phyloP scores from a whole-genome alignment of 495 filamentous ascomycete species.

The Coniosporium apollinis region DNA sequence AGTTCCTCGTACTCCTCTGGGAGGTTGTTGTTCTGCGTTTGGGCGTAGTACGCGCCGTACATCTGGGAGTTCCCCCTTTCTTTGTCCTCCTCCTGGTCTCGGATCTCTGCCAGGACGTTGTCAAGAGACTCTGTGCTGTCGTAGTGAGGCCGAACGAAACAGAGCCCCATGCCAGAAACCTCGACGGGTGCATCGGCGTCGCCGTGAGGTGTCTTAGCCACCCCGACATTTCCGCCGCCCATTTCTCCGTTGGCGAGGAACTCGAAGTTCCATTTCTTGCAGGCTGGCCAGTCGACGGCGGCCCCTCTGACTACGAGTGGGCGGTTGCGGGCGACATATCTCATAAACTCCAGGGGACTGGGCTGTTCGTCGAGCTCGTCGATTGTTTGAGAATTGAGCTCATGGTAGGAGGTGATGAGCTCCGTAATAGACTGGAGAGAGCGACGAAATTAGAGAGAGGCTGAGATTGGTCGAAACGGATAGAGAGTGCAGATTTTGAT shows the following conservation, averaged over 20 bases:
- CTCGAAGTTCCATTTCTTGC: slow-evolving; percentile 37
- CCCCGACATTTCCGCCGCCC: slow-evolving; percentile 36
- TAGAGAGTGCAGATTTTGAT: no score
- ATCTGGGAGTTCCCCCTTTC: not conserved
- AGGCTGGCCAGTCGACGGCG: slow-evolving; percentile 40
- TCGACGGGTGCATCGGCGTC: slow-evolving; percentile 44
- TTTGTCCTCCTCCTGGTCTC: slow-evolving; percentile 4
- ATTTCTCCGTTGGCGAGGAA: slow-evolving; percentile 35
- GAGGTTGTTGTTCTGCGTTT: slow-evolving; percentile 60
- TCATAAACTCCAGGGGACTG: slow-evolving; percentile 55
- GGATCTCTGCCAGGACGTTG: slow-evolving; percentile 19
- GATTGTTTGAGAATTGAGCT: slow-evolving; percentile 42
- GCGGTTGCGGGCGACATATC: slow-evolving; percentile 45
- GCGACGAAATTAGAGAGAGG: no score
- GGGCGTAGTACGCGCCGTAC: slow-evolving; percentile 26
- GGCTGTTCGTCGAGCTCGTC: slow-evolving; percentile 43
- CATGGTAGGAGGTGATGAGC: slow-evolving; percentile 46
- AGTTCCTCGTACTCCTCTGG: slow-evolving; percentile 46
- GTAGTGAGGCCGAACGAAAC: slow-evolving; percentile 34
- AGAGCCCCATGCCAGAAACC: slow-evolving; percentile 18
- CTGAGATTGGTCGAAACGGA: no score
- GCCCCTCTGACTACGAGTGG: slow-evolving; percentile 51
- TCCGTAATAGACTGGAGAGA: slow-evolving; percentile 30
- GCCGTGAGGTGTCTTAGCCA: slow-evolving; percentile 53
- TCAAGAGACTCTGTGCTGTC: slow-evolving; percentile 21